These are phyloP conservation scores for Lactifluus rugatus DNA, from an alignment of 768 basidiomycete species.

Conservation along the genomic window DNA sequence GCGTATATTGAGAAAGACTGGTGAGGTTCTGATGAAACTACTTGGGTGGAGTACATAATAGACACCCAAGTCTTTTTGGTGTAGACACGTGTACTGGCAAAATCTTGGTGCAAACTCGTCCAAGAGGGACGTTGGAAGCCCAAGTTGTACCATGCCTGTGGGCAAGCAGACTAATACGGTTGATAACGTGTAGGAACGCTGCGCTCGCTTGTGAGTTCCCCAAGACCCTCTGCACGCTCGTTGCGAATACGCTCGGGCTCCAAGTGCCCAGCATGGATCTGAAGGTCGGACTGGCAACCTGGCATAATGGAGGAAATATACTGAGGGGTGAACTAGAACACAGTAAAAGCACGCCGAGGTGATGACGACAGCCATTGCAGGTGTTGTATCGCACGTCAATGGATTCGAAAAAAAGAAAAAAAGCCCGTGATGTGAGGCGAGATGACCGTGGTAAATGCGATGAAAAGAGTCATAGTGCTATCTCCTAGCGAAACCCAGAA, in stretches of 20 bases:
- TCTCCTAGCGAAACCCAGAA: background rate
- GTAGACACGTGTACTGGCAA: conserved; percentile 16
- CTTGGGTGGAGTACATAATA: conserved; percentile 55
- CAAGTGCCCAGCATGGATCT: too few species aligned
- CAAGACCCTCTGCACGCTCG: conserved; percentile 57
- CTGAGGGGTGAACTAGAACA: too few species aligned
- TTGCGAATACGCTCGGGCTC: conserved; percentile 57
- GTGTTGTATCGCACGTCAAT: too few species aligned
- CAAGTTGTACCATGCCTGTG: conserved; percentile 8
- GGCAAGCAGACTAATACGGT: conserved; percentile 4
- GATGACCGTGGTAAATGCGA: background rate
- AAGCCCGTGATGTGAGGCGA: too few species aligned
- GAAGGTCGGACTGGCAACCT: too few species aligned
- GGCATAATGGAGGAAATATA: too few species aligned
- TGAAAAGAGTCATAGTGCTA: background rate
- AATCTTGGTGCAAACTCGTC: conserved; percentile 1
- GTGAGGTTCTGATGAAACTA: conserved; percentile 66
- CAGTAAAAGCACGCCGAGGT: too few species aligned
- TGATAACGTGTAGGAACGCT: conserved; percentile 7
- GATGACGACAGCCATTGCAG: too few species aligned
- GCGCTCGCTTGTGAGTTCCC: conserved; percentile 48
- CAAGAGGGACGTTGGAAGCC: background rate
- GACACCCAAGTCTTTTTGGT: conserved; percentile 21
- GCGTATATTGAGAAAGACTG: conserved; percentile 57
- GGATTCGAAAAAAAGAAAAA: too few species aligned